phyloP scores from a whole-genome alignment of 1,139 yeast species.

The Dujonia santamariae region DNA sequence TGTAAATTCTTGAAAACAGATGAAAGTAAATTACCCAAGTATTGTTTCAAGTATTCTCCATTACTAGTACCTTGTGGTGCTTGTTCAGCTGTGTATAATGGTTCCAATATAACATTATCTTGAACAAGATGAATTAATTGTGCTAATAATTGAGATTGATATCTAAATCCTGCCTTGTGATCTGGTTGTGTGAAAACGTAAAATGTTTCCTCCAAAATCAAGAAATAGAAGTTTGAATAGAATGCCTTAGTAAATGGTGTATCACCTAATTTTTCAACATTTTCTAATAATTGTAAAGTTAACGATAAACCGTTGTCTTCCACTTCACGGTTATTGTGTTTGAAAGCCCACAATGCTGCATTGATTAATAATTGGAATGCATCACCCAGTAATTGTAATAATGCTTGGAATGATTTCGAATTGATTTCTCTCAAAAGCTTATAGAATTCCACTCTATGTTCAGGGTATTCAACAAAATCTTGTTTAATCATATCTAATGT shows the following conservation, averaged over 20 bases:
- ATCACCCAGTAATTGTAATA: constrained; percentile 84
- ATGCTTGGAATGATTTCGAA: constrained; percentile 78
- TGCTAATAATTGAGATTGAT: constrained; percentile 82
- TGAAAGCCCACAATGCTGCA: constrained; percentile 97
- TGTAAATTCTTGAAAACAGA: constrained; percentile 91
- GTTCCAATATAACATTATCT: constrained; percentile 67
- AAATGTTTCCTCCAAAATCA: constrained; percentile 87
- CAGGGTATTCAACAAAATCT: constrained; percentile 95
- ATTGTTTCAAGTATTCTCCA: constrained; percentile 73
- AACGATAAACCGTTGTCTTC: constrained; percentile 86
- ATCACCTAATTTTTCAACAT: constrained; percentile 75
- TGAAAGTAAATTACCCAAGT: constrained; percentile 74
- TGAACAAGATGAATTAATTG: constrained; percentile 83
- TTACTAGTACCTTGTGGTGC: constrained; percentile 87
- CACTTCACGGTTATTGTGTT: constrained; percentile 93
- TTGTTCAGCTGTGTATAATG: constrained; percentile 69
- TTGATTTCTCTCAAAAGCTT: constrained; percentile 85
- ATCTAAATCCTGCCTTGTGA: constrained; percentile 92
- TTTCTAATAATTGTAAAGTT: constrained; percentile 76
- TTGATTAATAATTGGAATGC: constrained; percentile 89
- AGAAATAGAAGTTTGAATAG: constrained; percentile 84
- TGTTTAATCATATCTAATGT: constrained; percentile 93
- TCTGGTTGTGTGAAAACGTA: constrained; percentile 95
- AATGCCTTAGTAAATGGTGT: constrained; percentile 82
- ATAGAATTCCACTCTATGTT: constrained; percentile 95